Evolutionary conservation across 805 yeast genomes (phyloP), one percentile per base, ranked within the genome.

Genomic region (Wickerhamomyces queroliae): DNA sequence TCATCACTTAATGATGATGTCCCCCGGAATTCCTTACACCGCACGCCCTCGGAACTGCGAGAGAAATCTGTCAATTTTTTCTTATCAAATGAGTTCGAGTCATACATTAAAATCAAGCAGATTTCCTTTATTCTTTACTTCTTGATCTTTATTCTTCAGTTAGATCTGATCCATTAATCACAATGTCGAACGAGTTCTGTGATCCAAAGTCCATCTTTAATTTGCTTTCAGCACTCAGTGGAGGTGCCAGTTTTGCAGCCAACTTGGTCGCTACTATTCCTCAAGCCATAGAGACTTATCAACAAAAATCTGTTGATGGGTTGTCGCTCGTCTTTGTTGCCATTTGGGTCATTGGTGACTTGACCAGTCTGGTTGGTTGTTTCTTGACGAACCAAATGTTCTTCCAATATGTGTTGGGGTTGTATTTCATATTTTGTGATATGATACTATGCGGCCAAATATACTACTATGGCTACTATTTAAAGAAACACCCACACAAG

Each of bases 401-500:
- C n/a, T 90, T 89, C 61, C 97, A 89, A 56, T 72, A 78, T 10
- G 63, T 79, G 18, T 64, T 89, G 15, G 86, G 95, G 0, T 42
- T 73, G 2, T 90, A 90, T 61, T 89, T 85, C 56, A 66, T 91
- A 37, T 61, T 70, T 41, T 83, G 85, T 45, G 97, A 90, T 60
- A 39, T 72, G 19, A 64, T 86, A 10, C 66, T 90, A 22, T 69
- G 80, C 35, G 67, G 72, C 4, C 97, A 90, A 58, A 89, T 71
- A 57, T 74, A 77, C 59, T 79, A 85, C 60, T 90, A 88, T 59
- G 65, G 70, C 31, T 38, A 66, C 28, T 59, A 36, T 48, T 53
- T 50, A 36, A 56, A 42, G 53, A 59, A 47, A 43, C 46, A 39
- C 32, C 64, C 34, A 59, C 64, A 20, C 49, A 64, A 17, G 39